Percentiles rank a stretch among this genome's conserved stretches.
phyloP scores from a whole-genome alignment of 2,329 filamentous ascomycete genomes.

The Stagonosporopsis chrysanthemi region DNA sequence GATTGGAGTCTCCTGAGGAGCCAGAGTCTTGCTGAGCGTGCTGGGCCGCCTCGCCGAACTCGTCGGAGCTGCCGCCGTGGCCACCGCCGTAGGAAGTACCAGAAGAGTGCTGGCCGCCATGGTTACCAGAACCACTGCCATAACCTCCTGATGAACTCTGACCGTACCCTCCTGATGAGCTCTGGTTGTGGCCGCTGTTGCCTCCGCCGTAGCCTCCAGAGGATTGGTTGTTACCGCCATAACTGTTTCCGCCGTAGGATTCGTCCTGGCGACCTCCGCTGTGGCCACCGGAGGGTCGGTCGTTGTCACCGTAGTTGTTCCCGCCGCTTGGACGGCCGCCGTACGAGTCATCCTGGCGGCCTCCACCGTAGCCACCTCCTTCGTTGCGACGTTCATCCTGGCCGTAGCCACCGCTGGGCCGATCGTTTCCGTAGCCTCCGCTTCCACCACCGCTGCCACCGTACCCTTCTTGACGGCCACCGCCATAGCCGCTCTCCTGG shows the following conservation, averaged over 20 bases:
- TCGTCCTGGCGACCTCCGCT: slow-evolving; percentile 12
- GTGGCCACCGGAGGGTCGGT: not conserved
- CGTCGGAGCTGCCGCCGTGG: slow-evolving; percentile 54
- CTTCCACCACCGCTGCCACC: slow-evolving; percentile 16
- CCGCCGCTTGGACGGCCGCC: not conserved
- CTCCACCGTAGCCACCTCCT: not conserved
- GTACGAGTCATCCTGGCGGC: not conserved
- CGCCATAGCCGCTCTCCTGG: slow-evolving; percentile 1
- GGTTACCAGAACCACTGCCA: slow-evolving; percentile 30
- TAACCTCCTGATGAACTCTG: slow-evolving; percentile 27
- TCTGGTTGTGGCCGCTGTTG: slow-evolving; percentile 22
- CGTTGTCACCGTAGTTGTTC: not conserved
- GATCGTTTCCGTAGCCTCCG: not conserved
- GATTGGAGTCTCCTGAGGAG: slow-evolving; percentile 55
- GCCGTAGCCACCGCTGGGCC: not conserved
- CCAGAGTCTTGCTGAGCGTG: slow-evolving; percentile 64
- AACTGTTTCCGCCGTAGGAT: slow-evolving; percentile 23
- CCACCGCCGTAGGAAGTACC: slow-evolving; percentile 54
- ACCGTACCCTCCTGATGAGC: slow-evolving; percentile 20
- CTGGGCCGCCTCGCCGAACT: slow-evolving; percentile 61
- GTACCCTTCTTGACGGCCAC: slow-evolving; percentile 17
- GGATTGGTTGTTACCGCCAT: slow-evolving; percentile 33
- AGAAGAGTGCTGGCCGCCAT: slow-evolving; percentile 46
- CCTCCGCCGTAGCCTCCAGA: slow-evolving; percentile 25
- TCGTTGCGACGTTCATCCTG: not conserved